phyloP scores from a whole-genome alignment of 2,329 filamentous ascomycete species.

The Lachnellula occidentalis region DNA sequence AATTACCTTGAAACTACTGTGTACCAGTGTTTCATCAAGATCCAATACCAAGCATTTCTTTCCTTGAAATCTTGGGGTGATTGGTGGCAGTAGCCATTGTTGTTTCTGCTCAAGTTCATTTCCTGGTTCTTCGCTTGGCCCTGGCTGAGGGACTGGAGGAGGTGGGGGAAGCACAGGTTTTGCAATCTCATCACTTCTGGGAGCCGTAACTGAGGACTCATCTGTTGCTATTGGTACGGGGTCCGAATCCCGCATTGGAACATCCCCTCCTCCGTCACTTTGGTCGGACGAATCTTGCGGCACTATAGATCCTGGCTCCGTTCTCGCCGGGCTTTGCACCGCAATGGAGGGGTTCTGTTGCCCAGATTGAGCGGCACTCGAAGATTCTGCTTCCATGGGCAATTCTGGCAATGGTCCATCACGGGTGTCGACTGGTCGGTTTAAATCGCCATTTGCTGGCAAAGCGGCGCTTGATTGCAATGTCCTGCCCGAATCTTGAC shows the following conservation, averaged over 20 bases:
- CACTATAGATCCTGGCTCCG: slow-evolving; percentile 12
- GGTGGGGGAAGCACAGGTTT: slow-evolving; percentile 22
- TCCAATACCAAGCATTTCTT: slow-evolving; percentile 94
- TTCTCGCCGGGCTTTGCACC: slow-evolving; percentile 20
- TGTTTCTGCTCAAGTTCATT: slow-evolving; percentile 29
- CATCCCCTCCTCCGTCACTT: slow-evolving; percentile 23
- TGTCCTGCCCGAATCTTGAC: slow-evolving; percentile 9
- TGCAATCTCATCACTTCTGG: slow-evolving; percentile 19
- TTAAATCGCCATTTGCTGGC: slow-evolving; percentile 21
- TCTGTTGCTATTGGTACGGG: slow-evolving; percentile 20
- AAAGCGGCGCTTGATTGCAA: slow-evolving; percentile 11
- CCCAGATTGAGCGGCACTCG: slow-evolving; percentile 3
- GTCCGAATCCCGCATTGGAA: slow-evolving; percentile 22
- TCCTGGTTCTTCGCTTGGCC: slow-evolving; percentile 16
- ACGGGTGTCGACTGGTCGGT: slow-evolving; percentile 14
- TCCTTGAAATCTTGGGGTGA: slow-evolving; percentile 72
- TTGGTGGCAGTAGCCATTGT: slow-evolving; percentile 65
- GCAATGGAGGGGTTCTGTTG: slow-evolving; percentile 20
- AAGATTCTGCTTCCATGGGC: slow-evolving; percentile 22
- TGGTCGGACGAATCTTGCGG: slow-evolving; percentile 8
- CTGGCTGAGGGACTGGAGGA: slow-evolving; percentile 22
- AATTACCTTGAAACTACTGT: slow-evolving; percentile 98
- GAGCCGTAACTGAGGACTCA: slow-evolving; percentile 17
- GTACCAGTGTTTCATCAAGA: slow-evolving; percentile 92
- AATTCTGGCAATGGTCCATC: slow-evolving; percentile 30